Conservation (phyloP, 2,329 filamentous ascomycete species). For the Elsinoe batatas region DNA sequence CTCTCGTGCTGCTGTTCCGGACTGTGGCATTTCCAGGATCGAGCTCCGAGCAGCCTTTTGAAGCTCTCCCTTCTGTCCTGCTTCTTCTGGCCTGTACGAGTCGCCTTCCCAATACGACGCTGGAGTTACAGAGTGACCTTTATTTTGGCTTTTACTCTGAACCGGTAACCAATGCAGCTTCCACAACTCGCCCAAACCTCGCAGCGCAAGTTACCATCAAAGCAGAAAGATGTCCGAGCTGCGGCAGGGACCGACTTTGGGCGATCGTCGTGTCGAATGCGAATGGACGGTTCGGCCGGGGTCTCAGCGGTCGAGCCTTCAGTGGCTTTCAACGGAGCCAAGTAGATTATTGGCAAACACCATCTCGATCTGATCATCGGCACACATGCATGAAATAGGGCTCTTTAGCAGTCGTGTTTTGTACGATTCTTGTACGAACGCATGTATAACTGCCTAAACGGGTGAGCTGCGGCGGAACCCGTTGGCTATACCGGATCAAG, state of each 20-base stretch:
- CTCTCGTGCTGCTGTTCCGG: neutral
- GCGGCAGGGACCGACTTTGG: slow-evolving; percentile 1
- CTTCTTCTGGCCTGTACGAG: neutral
- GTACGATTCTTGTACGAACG: too few species aligned
- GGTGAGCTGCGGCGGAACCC: too few species aligned
- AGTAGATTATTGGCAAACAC: neutral
- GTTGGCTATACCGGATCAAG: too few species aligned
- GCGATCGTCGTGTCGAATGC: neutral
- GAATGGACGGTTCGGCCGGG: neutral
- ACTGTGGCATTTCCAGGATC: neutral
- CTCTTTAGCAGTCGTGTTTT: too few species aligned
- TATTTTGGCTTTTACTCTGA: neutral
- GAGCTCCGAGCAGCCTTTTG: slow-evolving; percentile 1
- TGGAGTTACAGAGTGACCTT: slow-evolving; percentile 3
- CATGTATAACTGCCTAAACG: too few species aligned
- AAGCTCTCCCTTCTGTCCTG: neutral
- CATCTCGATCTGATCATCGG: neutral
- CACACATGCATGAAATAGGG: neutral
- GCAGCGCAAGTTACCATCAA: neutral
- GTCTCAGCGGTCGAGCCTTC: slow-evolving; percentile 1
- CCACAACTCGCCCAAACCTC: neutral
- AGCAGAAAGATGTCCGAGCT: neutral
- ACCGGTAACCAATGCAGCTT: neutral
- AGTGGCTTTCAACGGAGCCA: slow-evolving; percentile 4
- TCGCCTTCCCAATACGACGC: neutral